Conservation (phyloP, 179 eudicot genomes). For the Amaranthus tricolor region DNA sequence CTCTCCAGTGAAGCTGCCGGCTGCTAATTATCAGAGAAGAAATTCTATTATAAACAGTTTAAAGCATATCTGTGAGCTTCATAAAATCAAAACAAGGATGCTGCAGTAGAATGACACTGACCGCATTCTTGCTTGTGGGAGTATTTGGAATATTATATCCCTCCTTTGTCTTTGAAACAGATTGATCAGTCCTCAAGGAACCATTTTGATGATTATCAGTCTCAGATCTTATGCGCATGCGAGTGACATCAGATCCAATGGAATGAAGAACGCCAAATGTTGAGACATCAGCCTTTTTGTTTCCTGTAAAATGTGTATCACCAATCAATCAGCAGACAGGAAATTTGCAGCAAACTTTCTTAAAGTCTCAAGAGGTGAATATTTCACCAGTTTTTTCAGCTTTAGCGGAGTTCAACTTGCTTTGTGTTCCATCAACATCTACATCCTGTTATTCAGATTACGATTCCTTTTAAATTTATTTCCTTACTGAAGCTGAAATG, state of each 20-base stretch:
- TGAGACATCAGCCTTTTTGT: conserved; percentile 54
- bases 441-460: conserved; percentile 45
- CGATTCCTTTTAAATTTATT: neutral
- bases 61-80: neutral
- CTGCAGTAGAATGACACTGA: conserved; percentile 20
- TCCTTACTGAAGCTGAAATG: neutral
- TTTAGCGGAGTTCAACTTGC: conserved; percentile 36
- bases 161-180: conserved; percentile 45
- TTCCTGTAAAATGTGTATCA: conserved; percentile 34
- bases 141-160: conserved; percentile 56
- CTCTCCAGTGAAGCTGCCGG: conserved; percentile 86
- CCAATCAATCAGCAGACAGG: conserved; percentile 4
- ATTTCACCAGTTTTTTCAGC: conserved; percentile 41
- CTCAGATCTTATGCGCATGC: conserved; percentile 59
- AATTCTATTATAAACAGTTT: too few relatives aligned
- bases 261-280: conserved; percentile 84
- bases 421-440: conserved; percentile 40
- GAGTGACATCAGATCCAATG: conserved; percentile 86
- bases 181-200: conserved; percentile 47
- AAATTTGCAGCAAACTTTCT: neutral
- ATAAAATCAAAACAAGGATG: neutral
- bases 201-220: conserved; percentile 42
- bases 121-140: conserved; percentile 82
- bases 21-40: conserved; percentile 32
- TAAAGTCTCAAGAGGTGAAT: neutral